A percentile compares a stretch with the other conserved stretches of the same genome.
Evolutionary conservation across 2,329 filamentous ascomycete genomes (phyloP).

Genomic region (Cryphonectria carpinicola): DNA sequence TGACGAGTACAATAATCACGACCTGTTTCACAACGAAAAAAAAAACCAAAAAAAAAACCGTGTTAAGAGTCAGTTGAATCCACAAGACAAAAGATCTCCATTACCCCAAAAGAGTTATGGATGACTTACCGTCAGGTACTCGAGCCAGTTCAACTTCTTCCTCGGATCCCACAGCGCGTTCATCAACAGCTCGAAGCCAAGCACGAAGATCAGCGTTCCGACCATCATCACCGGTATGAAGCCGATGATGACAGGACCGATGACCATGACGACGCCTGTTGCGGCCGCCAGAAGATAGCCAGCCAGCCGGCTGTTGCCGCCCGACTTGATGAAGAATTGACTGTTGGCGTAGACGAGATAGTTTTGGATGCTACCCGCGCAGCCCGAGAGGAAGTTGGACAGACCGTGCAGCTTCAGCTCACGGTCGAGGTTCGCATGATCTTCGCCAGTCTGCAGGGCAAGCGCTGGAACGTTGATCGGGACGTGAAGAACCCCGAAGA

Average conservation of each 20-base stretch:
- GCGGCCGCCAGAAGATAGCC: slow-evolving; percentile 81
- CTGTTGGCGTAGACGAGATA: slow-evolving; percentile 98
- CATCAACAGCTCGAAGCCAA: slow-evolving; percentile 88
- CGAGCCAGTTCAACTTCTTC: slow-evolving; percentile 82
- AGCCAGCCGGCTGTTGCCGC: slow-evolving; percentile 83
- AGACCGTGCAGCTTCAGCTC: slow-evolving; percentile 92
- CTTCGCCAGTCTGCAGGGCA: slow-evolving; percentile 87
- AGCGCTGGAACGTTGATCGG: slow-evolving; percentile 97
- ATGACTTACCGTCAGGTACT: slow-evolving; percentile 77
- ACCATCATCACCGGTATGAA: slow-evolving; percentile 98
- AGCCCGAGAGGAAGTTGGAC: slow-evolving; percentile 89
- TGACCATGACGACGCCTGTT: slow-evolving; percentile 80
- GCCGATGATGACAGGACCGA: slow-evolving; percentile 86
- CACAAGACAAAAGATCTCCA: neutral
- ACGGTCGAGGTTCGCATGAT: slow-evolving; percentile 87
- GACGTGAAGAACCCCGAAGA: slow-evolving; percentile 96
- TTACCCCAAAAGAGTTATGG: neutral
- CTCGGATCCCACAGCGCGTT: slow-evolving; percentile 89
- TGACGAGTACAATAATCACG: slow-evolving; percentile 86
- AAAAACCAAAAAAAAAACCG: too few relatives aligned
- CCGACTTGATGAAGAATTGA: slow-evolving; percentile 92
- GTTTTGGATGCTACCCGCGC: slow-evolving; percentile 88
- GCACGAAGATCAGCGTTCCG: slow-evolving; percentile 89
- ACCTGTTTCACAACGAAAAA: slow-evolving; percentile 50
- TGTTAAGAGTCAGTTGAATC: too few relatives aligned